These are phyloP conservation scores for Pelargonium fulgidum DNA, from an alignment of 441 rosid genomes.

Conservation along the genomic window DNA sequence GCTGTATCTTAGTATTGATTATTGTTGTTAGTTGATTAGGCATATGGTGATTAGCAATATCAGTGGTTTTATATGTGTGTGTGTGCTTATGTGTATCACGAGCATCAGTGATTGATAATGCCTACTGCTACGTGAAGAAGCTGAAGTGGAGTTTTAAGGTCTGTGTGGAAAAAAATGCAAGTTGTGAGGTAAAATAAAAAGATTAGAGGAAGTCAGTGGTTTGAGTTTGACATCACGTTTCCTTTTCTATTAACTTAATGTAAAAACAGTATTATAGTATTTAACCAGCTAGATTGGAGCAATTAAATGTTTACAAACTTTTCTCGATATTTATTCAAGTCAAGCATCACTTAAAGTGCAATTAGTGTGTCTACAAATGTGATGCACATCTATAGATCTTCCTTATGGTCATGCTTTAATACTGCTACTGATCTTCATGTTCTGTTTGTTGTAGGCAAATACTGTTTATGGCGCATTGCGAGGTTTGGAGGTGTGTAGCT, in stretches of 20 bases:
- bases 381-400: neutral
- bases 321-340: neutral
- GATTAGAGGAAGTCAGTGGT: neutral
- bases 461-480: constrained; percentile 80
- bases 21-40: neutral
- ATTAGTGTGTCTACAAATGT: neutral
- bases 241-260: too few species aligned
- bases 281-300: neutral
- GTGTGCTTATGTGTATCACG: neutral
- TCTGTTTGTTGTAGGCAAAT: constrained; percentile 56
- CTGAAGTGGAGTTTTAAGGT: neutral
- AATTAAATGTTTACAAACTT: neutral
- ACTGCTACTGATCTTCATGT: neutral
- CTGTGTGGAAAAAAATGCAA: neutral
- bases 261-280: neutral
- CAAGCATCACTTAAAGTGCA: too few species aligned
- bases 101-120: neutral
- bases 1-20: neutral
- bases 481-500: constrained; percentile 72
- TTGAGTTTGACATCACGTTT: neutral
- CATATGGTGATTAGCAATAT: neutral
- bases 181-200: neutral
- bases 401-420: neutral
- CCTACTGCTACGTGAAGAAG: neutral
- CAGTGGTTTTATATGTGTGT: neutral